These are phyloP conservation scores for Reutealis trisperma DNA, from an alignment of 345 rosid genomes.

Conservation along the genomic window DNA sequence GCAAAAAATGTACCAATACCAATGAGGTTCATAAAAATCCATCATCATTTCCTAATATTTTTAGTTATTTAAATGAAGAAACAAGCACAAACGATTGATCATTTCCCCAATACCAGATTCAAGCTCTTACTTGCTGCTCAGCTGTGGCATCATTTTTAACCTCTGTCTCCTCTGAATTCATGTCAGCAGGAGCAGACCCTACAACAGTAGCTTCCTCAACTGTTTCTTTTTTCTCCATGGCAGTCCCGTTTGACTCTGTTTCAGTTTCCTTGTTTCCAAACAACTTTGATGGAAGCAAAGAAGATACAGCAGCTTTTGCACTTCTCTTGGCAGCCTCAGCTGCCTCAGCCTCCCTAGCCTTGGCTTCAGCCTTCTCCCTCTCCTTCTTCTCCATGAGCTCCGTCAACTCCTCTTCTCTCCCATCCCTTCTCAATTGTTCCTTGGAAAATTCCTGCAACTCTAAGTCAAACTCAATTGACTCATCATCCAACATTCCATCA, in stretches of 20 bases:
- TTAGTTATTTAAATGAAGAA: slow-evolving; percentile 11
- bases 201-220: slow-evolving; percentile 33
- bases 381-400: slow-evolving; percentile 86
- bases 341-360: slow-evolving; percentile 71
- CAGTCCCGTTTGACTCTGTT: slow-evolving; percentile 14
- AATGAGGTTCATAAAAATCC: not conserved
- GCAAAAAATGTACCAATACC: no score
- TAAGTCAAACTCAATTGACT: slow-evolving; percentile 50
- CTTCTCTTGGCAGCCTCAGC: slow-evolving; percentile 75
- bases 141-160: slow-evolving; percentile 12
- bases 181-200: slow-evolving; percentile 20
- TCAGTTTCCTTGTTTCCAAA: slow-evolving; percentile 48
- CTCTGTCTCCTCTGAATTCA: slow-evolving; percentile 6
- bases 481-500: slow-evolving; percentile 73
- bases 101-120: slow-evolving; percentile 8
- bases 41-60: slow-evolving; percentile 7
- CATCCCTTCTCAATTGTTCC: slow-evolving; percentile 65
- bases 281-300: slow-evolving; percentile 51
- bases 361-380: slow-evolving; percentile 82
- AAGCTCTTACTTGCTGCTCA: slow-evolving; percentile 18
- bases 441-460: slow-evolving; percentile 78
- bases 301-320: slow-evolving; percentile 52
- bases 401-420: slow-evolving; percentile 71
- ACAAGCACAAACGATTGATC: not conserved
- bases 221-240: slow-evolving; percentile 28